These are phyloP conservation scores for Sugiyamaella floridensis DNA, from an alignment of 805 yeast species.

Conservation along the genomic window DNA sequence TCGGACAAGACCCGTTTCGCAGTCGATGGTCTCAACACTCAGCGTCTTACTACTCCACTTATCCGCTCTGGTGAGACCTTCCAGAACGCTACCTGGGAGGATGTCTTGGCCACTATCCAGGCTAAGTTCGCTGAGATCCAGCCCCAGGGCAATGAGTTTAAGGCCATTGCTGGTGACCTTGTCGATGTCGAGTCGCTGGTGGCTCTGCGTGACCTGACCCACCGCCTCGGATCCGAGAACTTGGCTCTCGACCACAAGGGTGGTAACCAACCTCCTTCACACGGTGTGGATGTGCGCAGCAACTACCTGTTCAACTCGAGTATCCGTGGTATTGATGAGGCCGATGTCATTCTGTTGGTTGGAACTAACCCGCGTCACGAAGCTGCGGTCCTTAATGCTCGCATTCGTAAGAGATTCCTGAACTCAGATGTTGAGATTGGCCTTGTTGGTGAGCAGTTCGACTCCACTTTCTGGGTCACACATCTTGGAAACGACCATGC, in stretches of 20 bases:
- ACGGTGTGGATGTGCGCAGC: constrained; percentile 69
- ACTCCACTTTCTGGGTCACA: constrained; percentile 62
- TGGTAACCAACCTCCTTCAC: constrained; percentile 50
- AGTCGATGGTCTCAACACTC: constrained; percentile 78
- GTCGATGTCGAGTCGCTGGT: constrained; percentile 79
- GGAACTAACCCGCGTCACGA: constrained; percentile 88
- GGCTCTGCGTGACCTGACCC: constrained; percentile 70
- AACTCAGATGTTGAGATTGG: constrained; percentile 57
- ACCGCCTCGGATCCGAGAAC: constrained; percentile 75
- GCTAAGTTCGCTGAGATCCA: constrained; percentile 48
- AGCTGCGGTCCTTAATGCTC: constrained; percentile 80
- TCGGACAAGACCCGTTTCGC: constrained; percentile 83
- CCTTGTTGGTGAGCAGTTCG: constrained; percentile 69
- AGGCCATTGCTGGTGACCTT: constrained; percentile 76
- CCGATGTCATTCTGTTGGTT: constrained; percentile 70
- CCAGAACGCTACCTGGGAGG: constrained; percentile 79
- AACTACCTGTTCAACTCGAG: constrained; percentile 76
- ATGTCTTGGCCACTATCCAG: constrained; percentile 65
- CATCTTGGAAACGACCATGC: constrained; percentile 56
- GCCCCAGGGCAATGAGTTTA: constrained; percentile 64
- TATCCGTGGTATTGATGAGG: constrained; percentile 71
- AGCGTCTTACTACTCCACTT: constrained; percentile 76
- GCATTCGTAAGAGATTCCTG: constrained; percentile 78
- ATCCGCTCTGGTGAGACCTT: constrained; percentile 63
- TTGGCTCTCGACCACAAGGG: constrained; percentile 62